These are phyloP conservation scores for Aspergillus ostianus DNA, from an alignment of 495 filamentous ascomycete species.

Conservation along the genomic window DNA sequence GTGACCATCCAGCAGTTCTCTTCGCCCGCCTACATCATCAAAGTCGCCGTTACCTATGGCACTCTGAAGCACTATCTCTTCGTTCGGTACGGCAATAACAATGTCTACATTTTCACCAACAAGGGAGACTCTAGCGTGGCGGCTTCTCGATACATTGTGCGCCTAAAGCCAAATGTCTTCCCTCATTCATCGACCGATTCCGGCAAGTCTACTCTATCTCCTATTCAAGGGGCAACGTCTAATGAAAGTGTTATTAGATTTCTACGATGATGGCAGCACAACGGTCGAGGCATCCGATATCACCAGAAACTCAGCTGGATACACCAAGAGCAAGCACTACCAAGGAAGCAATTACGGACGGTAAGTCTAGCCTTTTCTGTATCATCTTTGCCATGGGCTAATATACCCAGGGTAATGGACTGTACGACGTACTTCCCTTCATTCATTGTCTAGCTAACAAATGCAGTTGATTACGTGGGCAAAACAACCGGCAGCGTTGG, in stretches of 20 bases:
- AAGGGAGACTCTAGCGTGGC: constrained; percentile 5
- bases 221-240: background rate
- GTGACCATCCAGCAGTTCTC: constrained; percentile 8
- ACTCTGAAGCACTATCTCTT: constrained; percentile 8
- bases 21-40: constrained; percentile 3
- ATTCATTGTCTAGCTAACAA: background rate
- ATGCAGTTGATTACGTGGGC: constrained; percentile 7
- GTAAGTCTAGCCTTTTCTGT: background rate
- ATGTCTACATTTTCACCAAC: constrained; percentile 6
- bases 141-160: constrained; percentile 4
- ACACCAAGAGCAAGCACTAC: constrained; percentile 9
- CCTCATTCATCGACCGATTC: background rate
- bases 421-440: background rate
- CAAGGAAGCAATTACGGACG: constrained; percentile 11
- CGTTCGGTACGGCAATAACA: constrained; percentile 7
- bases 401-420: background rate
- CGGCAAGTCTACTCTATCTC: background rate
- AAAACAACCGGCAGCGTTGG: constrained; percentile 7
- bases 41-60: constrained; percentile 2
- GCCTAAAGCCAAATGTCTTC: constrained; percentile 5
- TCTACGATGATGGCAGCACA: constrained; percentile 6
- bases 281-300: constrained; percentile 5
- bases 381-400: background rate
- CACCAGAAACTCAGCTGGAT: constrained; percentile 1
- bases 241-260: background rate